phyloP scores from a whole-genome alignment of 768 basidiomycete species.

The Hydnomerulius pinastri region DNA sequence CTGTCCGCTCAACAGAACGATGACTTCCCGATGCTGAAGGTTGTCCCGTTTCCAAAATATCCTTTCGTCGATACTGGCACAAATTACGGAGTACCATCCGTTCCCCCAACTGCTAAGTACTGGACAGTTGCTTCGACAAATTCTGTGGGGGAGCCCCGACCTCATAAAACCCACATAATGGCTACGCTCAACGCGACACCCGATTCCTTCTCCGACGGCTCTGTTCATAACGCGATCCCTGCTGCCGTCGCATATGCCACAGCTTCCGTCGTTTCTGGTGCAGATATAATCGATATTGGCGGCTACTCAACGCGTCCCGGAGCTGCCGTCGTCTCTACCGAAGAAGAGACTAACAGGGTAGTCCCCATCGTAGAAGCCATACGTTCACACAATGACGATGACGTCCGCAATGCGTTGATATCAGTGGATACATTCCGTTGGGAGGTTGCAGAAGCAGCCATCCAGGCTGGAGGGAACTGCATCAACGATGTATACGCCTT shows the following conservation, averaged over 20 bases:
- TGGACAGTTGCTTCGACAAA: slow-evolving; percentile 27
- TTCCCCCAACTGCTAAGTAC: slow-evolving; percentile 22
- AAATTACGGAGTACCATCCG: slow-evolving; percentile 7
- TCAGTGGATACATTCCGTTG: slow-evolving; percentile 32
- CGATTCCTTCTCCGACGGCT: slow-evolving; percentile 95
- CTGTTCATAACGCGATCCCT: slow-evolving; percentile 50
- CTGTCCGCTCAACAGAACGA: slow-evolving; percentile 28
- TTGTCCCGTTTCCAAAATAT: slow-evolving; percentile 71
- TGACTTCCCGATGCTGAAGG: slow-evolving; percentile 60
- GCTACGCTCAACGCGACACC: slow-evolving; percentile 91
- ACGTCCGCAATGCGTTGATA: slow-evolving; percentile 16
- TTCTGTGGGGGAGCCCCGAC: slow-evolving; percentile 10
- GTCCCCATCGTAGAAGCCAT: slow-evolving; percentile 69
- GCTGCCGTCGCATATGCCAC: slow-evolving; percentile 56
- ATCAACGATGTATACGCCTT: slow-evolving; percentile 93
- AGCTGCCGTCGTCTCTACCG: slow-evolving; percentile 60
- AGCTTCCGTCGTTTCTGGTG: slow-evolving; percentile 54
- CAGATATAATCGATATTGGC: slow-evolving; percentile 87
- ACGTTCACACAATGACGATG: slow-evolving; percentile 33
- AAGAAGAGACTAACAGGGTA: slow-evolving; percentile 76
- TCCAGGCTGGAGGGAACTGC: slow-evolving; percentile 84
- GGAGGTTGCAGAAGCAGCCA: slow-evolving; percentile 70
- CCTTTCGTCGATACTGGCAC: slow-evolving; percentile 33
- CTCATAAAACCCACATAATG: slow-evolving; percentile 72
- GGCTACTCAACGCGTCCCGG: slow-evolving; percentile 92